phyloP scores from a whole-genome alignment of 2,329 filamentous ascomycete genomes.

The Fusarium liriodendri region DNA sequence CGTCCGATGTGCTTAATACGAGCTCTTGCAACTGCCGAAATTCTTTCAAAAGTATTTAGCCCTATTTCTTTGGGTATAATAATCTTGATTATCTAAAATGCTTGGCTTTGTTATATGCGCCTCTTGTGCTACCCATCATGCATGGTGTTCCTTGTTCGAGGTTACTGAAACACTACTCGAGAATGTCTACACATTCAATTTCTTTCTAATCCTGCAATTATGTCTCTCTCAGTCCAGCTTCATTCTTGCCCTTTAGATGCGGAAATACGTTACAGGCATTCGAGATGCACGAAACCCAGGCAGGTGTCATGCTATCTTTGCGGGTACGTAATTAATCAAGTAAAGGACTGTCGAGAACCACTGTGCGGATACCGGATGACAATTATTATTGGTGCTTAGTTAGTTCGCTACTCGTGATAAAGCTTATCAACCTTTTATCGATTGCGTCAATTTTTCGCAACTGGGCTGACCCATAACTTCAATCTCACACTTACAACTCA shows the following conservation, averaged over 20 bases:
- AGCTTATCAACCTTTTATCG: background rate
- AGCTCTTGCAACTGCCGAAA: background rate
- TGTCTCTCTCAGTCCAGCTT: background rate
- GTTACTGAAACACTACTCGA: background rate
- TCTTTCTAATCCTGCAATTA: background rate
- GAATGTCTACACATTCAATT: background rate
- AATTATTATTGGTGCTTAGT: background rate
- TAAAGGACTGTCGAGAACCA: background rate
- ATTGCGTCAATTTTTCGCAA: constrained; percentile 35
- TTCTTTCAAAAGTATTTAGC: background rate
- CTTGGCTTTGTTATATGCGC: background rate
- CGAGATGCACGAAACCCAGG: background rate
- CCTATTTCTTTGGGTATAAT: background rate
- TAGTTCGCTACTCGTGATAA: background rate
- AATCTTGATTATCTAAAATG: background rate
- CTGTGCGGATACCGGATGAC: background rate
- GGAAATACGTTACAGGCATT: background rate
- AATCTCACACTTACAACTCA: background rate
- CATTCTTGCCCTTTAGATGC: background rate
- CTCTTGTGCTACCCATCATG: background rate
- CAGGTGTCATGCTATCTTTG: background rate
- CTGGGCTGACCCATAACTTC: background rate
- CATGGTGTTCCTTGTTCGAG: no score
- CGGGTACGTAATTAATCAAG: background rate
- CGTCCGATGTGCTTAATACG: background rate